Percentiles rank a stretch among this genome's conserved stretches.
phyloP scores from a whole-genome alignment of 83 land plant species.

The Picea abies region DNA sequence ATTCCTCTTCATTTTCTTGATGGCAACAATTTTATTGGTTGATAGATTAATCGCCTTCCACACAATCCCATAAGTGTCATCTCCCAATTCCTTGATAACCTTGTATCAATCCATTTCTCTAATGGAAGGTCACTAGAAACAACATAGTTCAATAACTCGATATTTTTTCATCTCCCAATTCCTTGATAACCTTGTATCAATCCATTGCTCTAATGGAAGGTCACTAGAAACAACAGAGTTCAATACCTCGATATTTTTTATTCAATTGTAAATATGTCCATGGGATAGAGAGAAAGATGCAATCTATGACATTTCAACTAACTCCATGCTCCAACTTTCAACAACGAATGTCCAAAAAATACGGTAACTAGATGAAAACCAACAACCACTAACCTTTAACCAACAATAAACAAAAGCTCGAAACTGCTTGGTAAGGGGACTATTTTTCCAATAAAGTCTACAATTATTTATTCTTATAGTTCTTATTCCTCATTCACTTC shows the following conservation, averaged over 20 bases:
- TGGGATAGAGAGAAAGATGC: not conserved
- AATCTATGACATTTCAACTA: not conserved
- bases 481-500: not conserved
- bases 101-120: slow-evolving; percentile 34
- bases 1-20: no score
- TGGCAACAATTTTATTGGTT: no score
- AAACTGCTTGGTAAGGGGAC: not conserved
- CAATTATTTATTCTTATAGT: no score
- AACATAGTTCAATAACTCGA: not conserved
- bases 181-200: no score
- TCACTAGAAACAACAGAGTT: not conserved
- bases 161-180: not conserved
- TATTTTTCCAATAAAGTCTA: not conserved
- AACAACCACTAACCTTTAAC: slow-evolving; percentile 5
- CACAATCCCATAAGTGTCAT: no score
- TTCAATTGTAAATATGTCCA: not conserved
- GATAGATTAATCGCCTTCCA: no score
- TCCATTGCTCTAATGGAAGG: not conserved
- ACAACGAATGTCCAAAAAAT: not conserved
- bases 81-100: slow-evolving; percentile 36
- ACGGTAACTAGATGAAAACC: not conserved
- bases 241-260: not conserved
- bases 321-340: not conserved
- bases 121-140: not conserved
- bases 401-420: not conserved